A percentile compares a stretch with the other conserved stretches of the same genome.
Evolutionary conservation across 495 filamentous ascomycete genomes (phyloP).

Genomic region (Lophium mytilinum): DNA sequence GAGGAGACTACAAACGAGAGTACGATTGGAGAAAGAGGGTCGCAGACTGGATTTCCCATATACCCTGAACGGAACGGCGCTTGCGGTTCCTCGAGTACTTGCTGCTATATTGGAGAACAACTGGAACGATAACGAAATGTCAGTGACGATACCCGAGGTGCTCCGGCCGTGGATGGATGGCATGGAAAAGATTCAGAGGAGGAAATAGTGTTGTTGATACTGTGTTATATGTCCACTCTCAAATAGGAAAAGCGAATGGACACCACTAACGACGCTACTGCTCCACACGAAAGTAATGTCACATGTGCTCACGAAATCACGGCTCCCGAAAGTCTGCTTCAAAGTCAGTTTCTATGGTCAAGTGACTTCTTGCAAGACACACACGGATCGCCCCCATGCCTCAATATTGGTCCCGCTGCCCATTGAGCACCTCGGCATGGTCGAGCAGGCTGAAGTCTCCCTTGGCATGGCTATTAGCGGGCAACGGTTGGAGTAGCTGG

Average conservation of each 20-base stretch:
- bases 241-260: neutral
- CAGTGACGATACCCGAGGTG: conserved; percentile 23
- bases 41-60: conserved; percentile 45
- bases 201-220: neutral
- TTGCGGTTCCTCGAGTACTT: conserved; percentile 83
- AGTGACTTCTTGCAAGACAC: no score
- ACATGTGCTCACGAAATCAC: no score
- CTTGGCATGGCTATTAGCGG: no score
- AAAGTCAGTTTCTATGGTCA: no score
- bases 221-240: neutral
- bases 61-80: conserved; percentile 89
- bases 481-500: no score
- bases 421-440: no score
- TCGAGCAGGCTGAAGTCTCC: no score
- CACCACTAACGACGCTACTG: no score
- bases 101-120: conserved; percentile 91
- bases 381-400: no score
- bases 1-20: conserved; percentile 65
- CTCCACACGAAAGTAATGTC: no score
- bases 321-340: no score
- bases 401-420: no score
- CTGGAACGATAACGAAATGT: conserved; percentile 54
- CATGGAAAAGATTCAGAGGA: conserved; percentile 16
- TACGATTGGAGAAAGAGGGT: conserved; percentile 44
- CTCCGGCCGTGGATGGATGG: conserved; percentile 26